phyloP scores from a whole-genome alignment of 164 flowering plant species.

The Cinnamomum micranthum region DNA sequence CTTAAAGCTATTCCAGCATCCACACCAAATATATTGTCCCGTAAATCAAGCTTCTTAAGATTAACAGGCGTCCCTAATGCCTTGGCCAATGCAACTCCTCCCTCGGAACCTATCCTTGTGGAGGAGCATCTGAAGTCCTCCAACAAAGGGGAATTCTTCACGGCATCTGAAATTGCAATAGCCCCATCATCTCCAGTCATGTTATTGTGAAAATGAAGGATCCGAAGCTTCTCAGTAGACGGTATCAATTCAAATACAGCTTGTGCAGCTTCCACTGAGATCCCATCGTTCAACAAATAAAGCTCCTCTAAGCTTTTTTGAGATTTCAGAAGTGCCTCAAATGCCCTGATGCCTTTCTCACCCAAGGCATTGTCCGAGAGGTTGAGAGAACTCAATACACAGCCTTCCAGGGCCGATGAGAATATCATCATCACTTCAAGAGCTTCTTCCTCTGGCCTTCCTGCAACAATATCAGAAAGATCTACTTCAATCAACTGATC shows the following conservation, averaged over 20 bases:
- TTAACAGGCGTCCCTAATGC: constrained; percentile 50
- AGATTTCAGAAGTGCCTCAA: constrained; percentile 66
- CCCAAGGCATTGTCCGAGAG: constrained; percentile 90
- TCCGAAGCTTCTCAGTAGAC: constrained; percentile 65
- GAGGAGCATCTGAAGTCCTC: constrained; percentile 96
- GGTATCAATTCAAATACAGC: constrained; percentile 81
- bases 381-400: constrained; percentile 51
- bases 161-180: constrained; percentile 61
- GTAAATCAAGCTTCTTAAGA: constrained; percentile 70
- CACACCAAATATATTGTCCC: constrained; percentile 85
- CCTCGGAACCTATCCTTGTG: constrained; percentile 77
- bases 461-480: constrained; percentile 84
- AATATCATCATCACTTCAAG: constrained; percentile 80
- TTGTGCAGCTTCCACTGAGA: constrained; percentile 87
- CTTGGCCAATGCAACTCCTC: constrained; percentile 64
- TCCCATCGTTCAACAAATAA: constrained; percentile 86
- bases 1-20: constrained; percentile 63
- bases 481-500: constrained; percentile 77
- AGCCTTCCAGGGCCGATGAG: constrained; percentile 67
- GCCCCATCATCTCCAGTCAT: constrained; percentile 98
- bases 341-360: constrained; percentile 92
- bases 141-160: constrained; percentile 53
- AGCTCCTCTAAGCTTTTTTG: constrained; percentile 80
- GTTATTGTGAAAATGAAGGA: constrained; percentile 85
- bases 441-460: constrained; percentile 82